These are phyloP conservation scores for Cantharellus cinnabarinus DNA, from an alignment of 768 basidiomycete genomes.

Conservation along the genomic window DNA sequence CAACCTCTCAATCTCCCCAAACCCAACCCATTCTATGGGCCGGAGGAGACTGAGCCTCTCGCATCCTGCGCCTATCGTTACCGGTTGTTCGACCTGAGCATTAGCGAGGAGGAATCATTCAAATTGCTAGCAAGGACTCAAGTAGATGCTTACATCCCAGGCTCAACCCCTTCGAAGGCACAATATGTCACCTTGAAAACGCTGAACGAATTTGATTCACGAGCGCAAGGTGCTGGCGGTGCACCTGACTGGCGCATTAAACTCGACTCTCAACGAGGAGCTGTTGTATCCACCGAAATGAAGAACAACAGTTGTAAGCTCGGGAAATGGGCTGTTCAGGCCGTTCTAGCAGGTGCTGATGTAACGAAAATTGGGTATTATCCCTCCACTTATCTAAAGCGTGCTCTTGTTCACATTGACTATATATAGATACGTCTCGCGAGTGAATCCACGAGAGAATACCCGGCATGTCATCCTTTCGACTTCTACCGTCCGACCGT, in stretches of 20 bases:
- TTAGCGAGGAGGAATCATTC: constrained; percentile 67
- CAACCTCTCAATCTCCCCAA: constrained; percentile 51
- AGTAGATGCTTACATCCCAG: constrained; percentile 68
- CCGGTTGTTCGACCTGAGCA: constrained; percentile 79
- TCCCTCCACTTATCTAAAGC: background rate
- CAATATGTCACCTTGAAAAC: constrained; percentile 83
- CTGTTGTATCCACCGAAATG: constrained; percentile 98
- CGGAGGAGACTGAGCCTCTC: constrained; percentile 85
- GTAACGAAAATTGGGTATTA: constrained; percentile 90
- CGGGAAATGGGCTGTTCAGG: constrained; percentile 93
- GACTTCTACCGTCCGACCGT: constrained; percentile 83
- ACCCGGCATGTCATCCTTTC: constrained; percentile 90
- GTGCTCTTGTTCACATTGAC: background rate
- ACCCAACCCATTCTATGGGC: constrained; percentile 88
- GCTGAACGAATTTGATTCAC: constrained; percentile 89
- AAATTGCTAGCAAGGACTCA: constrained; percentile 88
- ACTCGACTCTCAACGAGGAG: constrained; percentile 87
- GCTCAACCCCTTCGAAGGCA: constrained; percentile 39
- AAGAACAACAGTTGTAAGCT: constrained; percentile 98
- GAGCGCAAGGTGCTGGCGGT: constrained; percentile 74
- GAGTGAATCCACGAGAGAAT: constrained; percentile 82
- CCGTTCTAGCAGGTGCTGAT: constrained; percentile 85
- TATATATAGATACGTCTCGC: constrained; percentile 67
- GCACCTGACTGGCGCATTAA: constrained; percentile 99
- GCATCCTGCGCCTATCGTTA: constrained; percentile 95